A percentile compares a stretch with the other conserved stretches of the same genome.
Evolutionary conservation across 2,329 filamentous ascomycete species (phyloP).

Genomic region (Calonectria fujianensis): DNA sequence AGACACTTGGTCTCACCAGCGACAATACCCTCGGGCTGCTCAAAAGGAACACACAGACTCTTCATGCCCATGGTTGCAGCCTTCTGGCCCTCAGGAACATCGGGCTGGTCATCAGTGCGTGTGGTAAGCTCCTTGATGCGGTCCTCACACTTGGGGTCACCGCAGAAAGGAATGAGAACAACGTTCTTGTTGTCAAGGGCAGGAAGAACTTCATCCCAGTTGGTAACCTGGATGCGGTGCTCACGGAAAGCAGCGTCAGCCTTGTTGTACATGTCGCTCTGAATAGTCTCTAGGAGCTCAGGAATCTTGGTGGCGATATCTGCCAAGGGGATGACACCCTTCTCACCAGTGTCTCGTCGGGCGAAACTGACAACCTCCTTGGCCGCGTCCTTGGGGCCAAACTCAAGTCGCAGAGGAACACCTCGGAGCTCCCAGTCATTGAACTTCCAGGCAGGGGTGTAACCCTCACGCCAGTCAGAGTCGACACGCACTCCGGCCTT

Average conservation of each 20-base stretch:
- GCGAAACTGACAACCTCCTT: conserved; percentile 89
- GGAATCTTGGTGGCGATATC: conserved; percentile 85
- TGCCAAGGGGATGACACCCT: conserved; percentile 85
- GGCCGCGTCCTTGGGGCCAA: conserved; percentile 94
- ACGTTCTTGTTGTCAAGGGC: conserved; percentile 95
- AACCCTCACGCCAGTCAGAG: conserved; percentile 90
- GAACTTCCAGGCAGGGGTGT: conserved; percentile 98
- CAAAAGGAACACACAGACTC: conserved; percentile 84
- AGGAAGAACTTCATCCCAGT: conserved; percentile 95
- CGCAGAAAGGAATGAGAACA: conserved; percentile 92
- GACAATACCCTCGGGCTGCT: conserved; percentile 88
- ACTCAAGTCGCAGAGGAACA: conserved; percentile 94
- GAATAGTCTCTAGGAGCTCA: conserved; percentile 90
- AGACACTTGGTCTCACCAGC: conserved; percentile 92
- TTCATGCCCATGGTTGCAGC: conserved; percentile 79
- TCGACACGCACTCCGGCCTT: conserved; percentile 86
- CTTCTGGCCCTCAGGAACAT: conserved; percentile 71
- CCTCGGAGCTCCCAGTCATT: conserved; percentile 99
- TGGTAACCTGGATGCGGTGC: conserved; percentile 86
- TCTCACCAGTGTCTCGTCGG: conserved; percentile 90
- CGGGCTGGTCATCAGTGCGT: conserved; percentile 78
- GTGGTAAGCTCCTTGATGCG: conserved; percentile 95
- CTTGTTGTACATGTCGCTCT: conserved; percentile 85
- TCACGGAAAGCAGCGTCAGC: conserved; percentile 86
- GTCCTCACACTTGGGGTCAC: conserved; percentile 89